phyloP scores from a whole-genome alignment of 805 yeast genomes.

The Saturnispora kantuleensis region DNA sequence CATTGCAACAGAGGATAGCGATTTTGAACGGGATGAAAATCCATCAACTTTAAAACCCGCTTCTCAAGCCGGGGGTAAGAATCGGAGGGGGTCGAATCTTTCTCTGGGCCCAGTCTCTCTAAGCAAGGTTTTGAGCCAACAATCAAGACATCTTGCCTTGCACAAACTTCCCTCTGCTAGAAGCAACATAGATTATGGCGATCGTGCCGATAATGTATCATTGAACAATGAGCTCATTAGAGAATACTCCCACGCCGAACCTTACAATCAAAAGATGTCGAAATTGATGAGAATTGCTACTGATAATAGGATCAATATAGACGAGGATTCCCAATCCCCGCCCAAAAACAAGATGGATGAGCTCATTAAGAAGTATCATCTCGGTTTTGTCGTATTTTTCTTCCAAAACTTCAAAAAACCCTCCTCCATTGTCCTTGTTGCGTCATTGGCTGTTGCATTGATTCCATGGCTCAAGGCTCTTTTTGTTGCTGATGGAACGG shows the following conservation, averaged over 20 bases:
- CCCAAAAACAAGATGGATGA: conserved; percentile 10
- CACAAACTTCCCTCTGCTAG: conserved; percentile 27
- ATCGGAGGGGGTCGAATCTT: not conserved
- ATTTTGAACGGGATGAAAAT: not conserved
- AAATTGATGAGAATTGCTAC: conserved; percentile 25
- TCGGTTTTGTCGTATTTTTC: conserved; percentile 24
- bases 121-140: not conserved
- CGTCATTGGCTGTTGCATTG: conserved; percentile 39
- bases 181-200: conserved; percentile 1
- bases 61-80: not conserved
- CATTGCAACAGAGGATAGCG: conserved; percentile 4
- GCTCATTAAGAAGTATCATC: conserved; percentile 23
- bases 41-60: not conserved
- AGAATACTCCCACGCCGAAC: conserved; percentile 28
- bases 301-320: conserved; percentile 21
- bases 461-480: conserved; percentile 45
- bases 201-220: conserved; percentile 11
- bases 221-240: conserved; percentile 24
- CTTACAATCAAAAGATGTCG: conserved; percentile 23
- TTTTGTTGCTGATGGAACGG: conserved; percentile 28
- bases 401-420: conserved; percentile 41
- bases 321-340: not conserved
- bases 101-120: conserved; percentile 6
- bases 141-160: conserved; percentile 10
- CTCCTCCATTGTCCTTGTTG: conserved; percentile 35